phyloP scores from a whole-genome alignment of 2,329 filamentous ascomycete genomes.

The Sphaerulina musiva region DNA sequence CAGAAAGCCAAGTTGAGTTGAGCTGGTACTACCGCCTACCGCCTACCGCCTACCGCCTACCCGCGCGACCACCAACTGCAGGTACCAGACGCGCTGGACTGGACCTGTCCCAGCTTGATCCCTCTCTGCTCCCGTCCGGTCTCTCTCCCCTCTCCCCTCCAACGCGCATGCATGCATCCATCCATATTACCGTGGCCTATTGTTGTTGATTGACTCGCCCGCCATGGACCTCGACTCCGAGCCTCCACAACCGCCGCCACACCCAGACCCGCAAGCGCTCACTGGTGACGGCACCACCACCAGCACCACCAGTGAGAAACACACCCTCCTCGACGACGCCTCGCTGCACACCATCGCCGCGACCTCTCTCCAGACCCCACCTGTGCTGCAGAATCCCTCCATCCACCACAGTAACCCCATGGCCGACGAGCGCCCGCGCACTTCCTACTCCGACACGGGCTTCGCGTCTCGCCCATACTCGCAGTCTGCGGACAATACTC shows the following conservation, averaged over 20 bases:
- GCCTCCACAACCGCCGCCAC: neutral
- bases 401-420: constrained; percentile 29
- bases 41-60: too few relatives aligned
- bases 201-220: neutral
- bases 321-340: constrained; percentile 40
- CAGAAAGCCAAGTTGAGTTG: too few relatives aligned
- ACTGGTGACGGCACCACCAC: neutral
- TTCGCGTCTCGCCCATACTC: constrained; percentile 40
- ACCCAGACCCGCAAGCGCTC: neutral
- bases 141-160: too few relatives aligned
- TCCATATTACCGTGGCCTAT: too few relatives aligned
- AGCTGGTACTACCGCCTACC: too few relatives aligned
- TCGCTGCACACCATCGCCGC: constrained; percentile 45
- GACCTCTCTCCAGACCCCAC: constrained; percentile 30
- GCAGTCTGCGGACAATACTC: constrained; percentile 39
- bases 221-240: neutral
- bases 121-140: too few relatives aligned
- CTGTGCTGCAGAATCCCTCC: neutral
- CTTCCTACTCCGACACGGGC: constrained; percentile 48
- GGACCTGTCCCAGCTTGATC: too few relatives aligned
- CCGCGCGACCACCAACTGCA: too few relatives aligned
- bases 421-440: constrained; percentile 44
- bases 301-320: constrained; percentile 14
- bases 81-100: too few relatives aligned
- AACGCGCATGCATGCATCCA: too few relatives aligned